A percentile compares a stretch with the other conserved stretches of the same genome.
These are phyloP conservation scores for Leishmania gerbilli DNA, from an alignment of 208 protist genomes.

Conservation along the genomic window DNA sequence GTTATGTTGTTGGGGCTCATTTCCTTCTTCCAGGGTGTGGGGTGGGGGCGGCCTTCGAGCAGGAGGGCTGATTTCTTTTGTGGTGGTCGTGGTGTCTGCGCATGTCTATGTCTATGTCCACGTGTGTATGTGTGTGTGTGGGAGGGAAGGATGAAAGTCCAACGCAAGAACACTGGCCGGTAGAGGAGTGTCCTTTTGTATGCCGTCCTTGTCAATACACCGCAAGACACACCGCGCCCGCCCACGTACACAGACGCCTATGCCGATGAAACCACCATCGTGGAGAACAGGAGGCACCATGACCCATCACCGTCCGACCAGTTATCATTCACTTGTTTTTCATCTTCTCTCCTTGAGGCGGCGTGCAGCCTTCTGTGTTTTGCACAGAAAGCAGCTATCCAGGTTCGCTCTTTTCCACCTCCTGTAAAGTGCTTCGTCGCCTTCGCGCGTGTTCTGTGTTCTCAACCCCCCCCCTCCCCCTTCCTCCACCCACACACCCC, in stretches of 20 bases:
- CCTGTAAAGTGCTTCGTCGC: background rate
- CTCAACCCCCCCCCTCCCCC: background rate
- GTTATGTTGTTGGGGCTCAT: background rate
- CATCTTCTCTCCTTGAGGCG: background rate
- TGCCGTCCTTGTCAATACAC: background rate
- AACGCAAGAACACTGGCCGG: background rate
- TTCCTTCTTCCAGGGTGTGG: background rate
- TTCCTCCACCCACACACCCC: background rate
- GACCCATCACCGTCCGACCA: background rate
- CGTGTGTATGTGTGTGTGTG: background rate
- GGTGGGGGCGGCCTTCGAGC: background rate
- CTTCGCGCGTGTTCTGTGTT: background rate
- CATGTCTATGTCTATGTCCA: too few species aligned
- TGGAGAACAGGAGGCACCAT: background rate
- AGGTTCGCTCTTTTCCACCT: background rate
- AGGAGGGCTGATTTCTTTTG: background rate
- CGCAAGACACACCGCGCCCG: background rate
- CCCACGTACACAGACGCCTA: background rate
- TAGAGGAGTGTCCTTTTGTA: background rate
- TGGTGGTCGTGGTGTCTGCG: background rate
- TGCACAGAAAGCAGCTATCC: background rate
- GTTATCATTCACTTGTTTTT: background rate
- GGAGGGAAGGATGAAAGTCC: background rate
- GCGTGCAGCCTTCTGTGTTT: background rate
- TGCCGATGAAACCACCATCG: background rate